These are phyloP conservation scores for Didymosphaeria variabile DNA, from an alignment of 2,329 filamentous ascomycete genomes.

Conservation along the genomic window DNA sequence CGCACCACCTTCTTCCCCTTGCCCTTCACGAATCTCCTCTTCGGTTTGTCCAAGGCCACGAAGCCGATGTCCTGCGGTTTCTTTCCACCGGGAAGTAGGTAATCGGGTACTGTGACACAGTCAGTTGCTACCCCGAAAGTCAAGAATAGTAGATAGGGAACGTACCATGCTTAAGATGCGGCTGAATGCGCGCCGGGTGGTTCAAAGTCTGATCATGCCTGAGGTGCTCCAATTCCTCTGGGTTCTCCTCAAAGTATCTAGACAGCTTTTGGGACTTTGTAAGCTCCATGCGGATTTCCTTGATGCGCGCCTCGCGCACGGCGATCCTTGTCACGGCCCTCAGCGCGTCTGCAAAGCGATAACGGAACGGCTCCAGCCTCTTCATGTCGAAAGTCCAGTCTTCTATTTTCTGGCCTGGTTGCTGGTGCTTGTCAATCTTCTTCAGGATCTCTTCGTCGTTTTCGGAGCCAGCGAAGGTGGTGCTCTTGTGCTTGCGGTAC, in stretches of 20 bases:
- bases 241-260: slow-evolving; percentile 90
- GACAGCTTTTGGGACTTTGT: slow-evolving; percentile 94
- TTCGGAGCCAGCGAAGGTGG: slow-evolving; percentile 75
- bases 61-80: slow-evolving; percentile 77
- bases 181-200: slow-evolving; percentile 81
- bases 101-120: slow-evolving; percentile 74
- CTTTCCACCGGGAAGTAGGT: slow-evolving; percentile 81
- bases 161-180: slow-evolving; percentile 73
- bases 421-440: slow-evolving; percentile 83
- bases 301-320: slow-evolving; percentile 86
- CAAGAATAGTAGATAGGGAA: background rate
- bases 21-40: slow-evolving; percentile 52
- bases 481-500: slow-evolving; percentile 90
- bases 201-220: slow-evolving; percentile 86
- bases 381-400: slow-evolving; percentile 95
- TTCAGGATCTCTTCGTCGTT: slow-evolving; percentile 73
- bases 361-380: slow-evolving; percentile 91
- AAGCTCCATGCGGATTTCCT: slow-evolving; percentile 88
- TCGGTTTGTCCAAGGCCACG: slow-evolving; percentile 67
- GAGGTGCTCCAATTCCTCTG: slow-evolving; percentile 83
- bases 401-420: slow-evolving; percentile 81
- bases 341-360: slow-evolving; percentile 86
- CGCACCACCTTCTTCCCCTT: slow-evolving; percentile 62
- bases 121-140: background rate
- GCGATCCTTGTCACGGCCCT: slow-evolving; percentile 89